Evolutionary conservation across 2,329 filamentous ascomycete species (phyloP), one percentile per base, ranked within the genome.

Genomic region (Fusarium fujikuroi): DNA sequence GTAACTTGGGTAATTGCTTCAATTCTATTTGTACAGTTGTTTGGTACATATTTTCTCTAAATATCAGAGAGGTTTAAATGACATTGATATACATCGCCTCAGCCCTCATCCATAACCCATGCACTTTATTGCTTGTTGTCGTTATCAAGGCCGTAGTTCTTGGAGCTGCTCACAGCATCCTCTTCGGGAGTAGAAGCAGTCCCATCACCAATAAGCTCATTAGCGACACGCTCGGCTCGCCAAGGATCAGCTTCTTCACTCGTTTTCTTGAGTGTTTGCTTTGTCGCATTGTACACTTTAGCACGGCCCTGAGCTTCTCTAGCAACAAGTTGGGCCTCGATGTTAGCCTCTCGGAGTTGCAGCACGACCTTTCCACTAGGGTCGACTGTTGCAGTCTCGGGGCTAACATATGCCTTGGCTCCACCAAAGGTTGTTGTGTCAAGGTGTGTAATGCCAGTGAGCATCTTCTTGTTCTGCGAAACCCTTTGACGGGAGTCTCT

Each of bases 371-470:
- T 86, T 66, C 89, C 89, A 54, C 80, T 82, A 4, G 88, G 84
- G 76, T 88, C 85, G 56, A 89, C 77, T 67, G 79, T 82, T 40
- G 86, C 86, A 14, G 79, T 80, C 28, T 79, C 70, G 7, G 87
- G 81, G 61, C 85, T 83, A 43, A 89, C 83, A 76, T 85, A 89
- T 11, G 87, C 73, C 83, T 91, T 91, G 69, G 84, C 81, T 40
- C 89, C 89, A 63, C 89, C 89, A 36, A 74, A 75, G 6, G 85
- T 81, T 14, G 80, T 79, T 8, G 86, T 85, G 68, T 90, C 86
- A 43, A 89, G 81, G 36, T 81, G 77, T 47, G 76, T 76, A 42
- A 87, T 80, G 46, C 82, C 82, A 21, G 79, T 70, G 40, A 81
- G 75, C 74, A 79, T 75, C 47, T 69, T 74, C 66, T 71, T 80